phyloP scores from a whole-genome alignment of 495 filamentous ascomycete species.

The Alectoria sarmentosa region DNA sequence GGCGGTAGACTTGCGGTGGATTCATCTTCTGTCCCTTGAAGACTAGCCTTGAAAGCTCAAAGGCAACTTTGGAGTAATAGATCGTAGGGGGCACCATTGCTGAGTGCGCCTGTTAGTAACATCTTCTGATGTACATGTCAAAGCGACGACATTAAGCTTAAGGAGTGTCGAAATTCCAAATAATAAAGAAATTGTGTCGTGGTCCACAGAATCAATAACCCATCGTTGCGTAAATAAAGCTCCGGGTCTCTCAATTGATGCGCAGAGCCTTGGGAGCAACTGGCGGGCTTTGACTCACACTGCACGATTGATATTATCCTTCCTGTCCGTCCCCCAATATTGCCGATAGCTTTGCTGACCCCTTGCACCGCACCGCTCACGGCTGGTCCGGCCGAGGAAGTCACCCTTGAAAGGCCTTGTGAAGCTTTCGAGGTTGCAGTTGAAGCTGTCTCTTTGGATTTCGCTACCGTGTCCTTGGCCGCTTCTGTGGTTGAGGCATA shows the following conservation, averaged over 20 bases:
- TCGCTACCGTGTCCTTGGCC: conserved; percentile 47
- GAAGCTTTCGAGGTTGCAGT: conserved; percentile 67
- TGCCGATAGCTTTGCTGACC: conserved; percentile 56
- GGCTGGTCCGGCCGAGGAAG: conserved; percentile 70
- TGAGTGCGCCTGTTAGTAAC: conserved; percentile 36
- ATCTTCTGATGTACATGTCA: conserved; percentile 13
- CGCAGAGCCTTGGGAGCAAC: conserved; percentile 3
- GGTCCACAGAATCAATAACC: background rate
- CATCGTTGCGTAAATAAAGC: background rate
- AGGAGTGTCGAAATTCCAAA: background rate
- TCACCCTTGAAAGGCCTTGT: conserved; percentile 78
- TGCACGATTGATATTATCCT: conserved; percentile 73
- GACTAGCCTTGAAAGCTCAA: conserved; percentile 81
- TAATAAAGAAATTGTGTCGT: background rate
- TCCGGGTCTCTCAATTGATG: conserved; percentile 19
- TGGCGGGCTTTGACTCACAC: conserved; percentile 53
- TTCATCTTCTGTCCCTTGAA: conserved; percentile 85
- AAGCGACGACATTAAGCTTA: background rate
- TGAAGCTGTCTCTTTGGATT: conserved; percentile 59
- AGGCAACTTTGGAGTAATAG: conserved; percentile 84
- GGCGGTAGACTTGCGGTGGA: conserved; percentile 68
- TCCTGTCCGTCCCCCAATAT: conserved; percentile 80
- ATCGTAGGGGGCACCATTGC: conserved; percentile 77
- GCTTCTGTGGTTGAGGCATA: conserved; percentile 65
- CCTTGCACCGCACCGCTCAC: conserved; percentile 62